A percentile compares a stretch with the other conserved stretches of the same genome.
These are phyloP conservation scores for Salvia sclarea DNA, from an alignment of 305 asterid species.

Conservation along the genomic window DNA sequence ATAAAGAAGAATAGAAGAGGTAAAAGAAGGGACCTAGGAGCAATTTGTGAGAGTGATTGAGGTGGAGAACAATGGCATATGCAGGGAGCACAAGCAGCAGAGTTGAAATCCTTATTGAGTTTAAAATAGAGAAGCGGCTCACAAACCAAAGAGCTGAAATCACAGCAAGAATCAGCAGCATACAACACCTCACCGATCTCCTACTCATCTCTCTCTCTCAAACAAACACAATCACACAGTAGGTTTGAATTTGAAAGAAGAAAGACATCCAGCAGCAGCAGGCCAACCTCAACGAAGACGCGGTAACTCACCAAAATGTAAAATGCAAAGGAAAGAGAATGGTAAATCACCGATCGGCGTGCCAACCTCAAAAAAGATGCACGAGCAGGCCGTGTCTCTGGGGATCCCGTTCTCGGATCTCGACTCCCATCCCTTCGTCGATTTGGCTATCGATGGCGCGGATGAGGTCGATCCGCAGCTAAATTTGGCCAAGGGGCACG, in stretches of 20 bases:
- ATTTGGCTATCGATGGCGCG: conserved; percentile 83
- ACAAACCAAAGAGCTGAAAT: conserved; percentile 79
- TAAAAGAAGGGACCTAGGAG: conserved; percentile 56
- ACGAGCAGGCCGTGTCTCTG: conserved; percentile 60
- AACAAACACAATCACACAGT: neutral
- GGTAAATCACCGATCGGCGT: too few relatives aligned
- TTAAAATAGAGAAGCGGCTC: conserved; percentile 77
- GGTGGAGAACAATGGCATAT: conserved; percentile 66
- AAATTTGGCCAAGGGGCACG: conserved; percentile 87
- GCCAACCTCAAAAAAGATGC: conserved; percentile 68
- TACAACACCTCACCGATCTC: conserved; percentile 65
- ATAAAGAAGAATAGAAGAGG: conserved; percentile 8
- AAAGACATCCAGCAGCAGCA: conserved; percentile 23
- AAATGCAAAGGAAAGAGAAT: too few relatives aligned
- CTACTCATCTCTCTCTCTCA: conserved; percentile 49
- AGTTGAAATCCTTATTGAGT: conserved; percentile 56
- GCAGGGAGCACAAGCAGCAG: conserved; percentile 69
- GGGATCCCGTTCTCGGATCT: conserved; percentile 85
- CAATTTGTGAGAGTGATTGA: conserved; percentile 65
- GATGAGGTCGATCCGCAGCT: conserved; percentile 80
- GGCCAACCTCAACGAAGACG: too few relatives aligned
- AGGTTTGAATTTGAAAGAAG: neutral
- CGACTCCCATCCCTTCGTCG: conserved; percentile 62
- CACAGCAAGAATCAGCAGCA: conserved; percentile 76
- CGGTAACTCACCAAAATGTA: too few relatives aligned